Evolutionary conservation across 1,139 yeast genomes (phyloP).

Genomic region (Pichia sp.): DNA sequence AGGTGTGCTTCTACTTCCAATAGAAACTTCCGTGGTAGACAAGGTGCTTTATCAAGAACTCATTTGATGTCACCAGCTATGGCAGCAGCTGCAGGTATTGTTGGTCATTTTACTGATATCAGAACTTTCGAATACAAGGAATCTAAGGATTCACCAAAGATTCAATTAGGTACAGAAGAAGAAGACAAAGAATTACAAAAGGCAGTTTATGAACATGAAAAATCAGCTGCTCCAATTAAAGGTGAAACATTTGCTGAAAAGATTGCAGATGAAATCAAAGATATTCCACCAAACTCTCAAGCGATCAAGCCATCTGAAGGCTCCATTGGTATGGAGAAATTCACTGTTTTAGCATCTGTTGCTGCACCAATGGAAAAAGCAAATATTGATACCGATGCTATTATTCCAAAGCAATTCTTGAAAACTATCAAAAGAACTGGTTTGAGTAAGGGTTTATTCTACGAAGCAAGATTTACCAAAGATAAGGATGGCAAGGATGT

Average conservation of each 20-base stretch:
- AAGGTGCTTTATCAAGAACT: slow-evolving; percentile 94
- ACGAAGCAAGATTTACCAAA: slow-evolving; percentile 73
- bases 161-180: slow-evolving; percentile 41
- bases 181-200: slow-evolving; percentile 55
- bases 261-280: slow-evolving; percentile 43
- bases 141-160: slow-evolving; percentile 51
- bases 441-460: slow-evolving; percentile 77
- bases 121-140: slow-evolving; percentile 62
- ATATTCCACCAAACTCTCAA: slow-evolving; percentile 45
- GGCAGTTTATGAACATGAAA: slow-evolving; percentile 65
- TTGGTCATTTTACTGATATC: slow-evolving; percentile 85
- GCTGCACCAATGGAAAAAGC: slow-evolving; percentile 94
- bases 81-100: slow-evolving; percentile 98
- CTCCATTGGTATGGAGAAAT: slow-evolving; percentile 61
- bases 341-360: slow-evolving; percentile 67
- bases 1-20: slow-evolving; percentile 98
- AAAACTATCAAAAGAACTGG: slow-evolving; percentile 98
- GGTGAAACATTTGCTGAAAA: slow-evolving; percentile 30
- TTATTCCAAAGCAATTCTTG: slow-evolving; percentile 95
- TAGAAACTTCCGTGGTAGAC: slow-evolving; percentile 98
- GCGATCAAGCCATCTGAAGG: slow-evolving; percentile 8
- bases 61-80: slow-evolving; percentile 98
- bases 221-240: slow-evolving; percentile 29
- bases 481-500: slow-evolving; percentile 65
- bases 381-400: slow-evolving; percentile 96